Evolutionary conservation across 2,329 filamentous ascomycete genomes (phyloP), one percentile per base, ranked within the genome.

Genomic region (Calonectria hongkongensis): DNA sequence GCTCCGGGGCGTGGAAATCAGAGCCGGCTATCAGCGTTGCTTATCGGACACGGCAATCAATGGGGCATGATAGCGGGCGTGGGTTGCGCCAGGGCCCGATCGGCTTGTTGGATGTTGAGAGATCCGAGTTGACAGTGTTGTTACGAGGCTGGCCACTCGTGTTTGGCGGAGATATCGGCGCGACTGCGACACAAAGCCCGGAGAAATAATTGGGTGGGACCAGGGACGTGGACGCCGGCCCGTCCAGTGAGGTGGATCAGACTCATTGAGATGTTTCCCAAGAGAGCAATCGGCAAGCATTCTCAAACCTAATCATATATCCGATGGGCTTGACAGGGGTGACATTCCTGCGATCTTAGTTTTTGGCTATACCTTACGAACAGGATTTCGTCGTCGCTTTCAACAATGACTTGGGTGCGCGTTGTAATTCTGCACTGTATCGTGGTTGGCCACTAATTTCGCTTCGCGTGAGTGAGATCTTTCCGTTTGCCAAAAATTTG

Each of bases 151-250:
- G 41, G 50, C 21, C 63, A 62, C 25, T 21, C 27, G 51, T 36
- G 51, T 28, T 18, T 41, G 39, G 30, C 70, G 70, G 70, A 72
- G 65, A 65, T 65, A 65, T 28, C 70, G 65, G 65, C n/a, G 47
- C 27, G 12, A 39, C 45, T 65, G 51, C 27, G 28, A 15, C 33
- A 12, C 56, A 56, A 41, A 50, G 43, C 15, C 54, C 66, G 54
- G 54, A 68, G 66, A 36, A 63, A 33, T 72, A 62, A 72, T 72
- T 72, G 56, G 58, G 70, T 66, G 68, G 64, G 30, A 36, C 47
- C 7, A 70, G 21, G 54, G 68, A 51, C 48, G 48, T 33, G 41
- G 68, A 65, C 62, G 50, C 66, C 43, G 67, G 39, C 30, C 8
- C 36, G 16, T 63, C 33, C 30, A 43, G 43, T 36, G 36, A 33